Evolutionary conservation across 2,329 filamentous ascomycete species (phyloP).

Genomic region (Aspergillus neoniger): DNA sequence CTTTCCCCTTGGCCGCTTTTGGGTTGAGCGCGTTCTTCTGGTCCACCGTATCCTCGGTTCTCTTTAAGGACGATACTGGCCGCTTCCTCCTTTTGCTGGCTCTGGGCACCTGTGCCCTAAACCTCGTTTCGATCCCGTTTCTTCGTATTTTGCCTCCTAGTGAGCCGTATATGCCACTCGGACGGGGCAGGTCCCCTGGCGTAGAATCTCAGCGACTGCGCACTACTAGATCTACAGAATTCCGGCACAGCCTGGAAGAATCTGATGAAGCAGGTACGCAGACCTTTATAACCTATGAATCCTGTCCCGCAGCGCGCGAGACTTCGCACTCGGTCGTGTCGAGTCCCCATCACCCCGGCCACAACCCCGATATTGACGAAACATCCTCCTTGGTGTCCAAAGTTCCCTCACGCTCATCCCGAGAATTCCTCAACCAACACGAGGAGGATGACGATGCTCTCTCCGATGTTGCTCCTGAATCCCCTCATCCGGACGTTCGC

Average conservation of each 20-base stretch:
- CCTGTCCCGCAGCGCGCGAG: slow-evolving; percentile 27
- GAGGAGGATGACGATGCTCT: slow-evolving; percentile 40
- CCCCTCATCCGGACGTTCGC: slow-evolving; percentile 86
- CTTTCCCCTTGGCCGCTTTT: slow-evolving; percentile 89
- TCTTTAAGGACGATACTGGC: slow-evolving; percentile 81
- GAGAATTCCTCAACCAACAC: slow-evolving; percentile 46
- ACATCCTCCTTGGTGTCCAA: slow-evolving; percentile 77
- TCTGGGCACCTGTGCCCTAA: slow-evolving; percentile 74
- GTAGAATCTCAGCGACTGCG: slow-evolving; percentile 36
- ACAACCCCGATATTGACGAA: slow-evolving; percentile 62
- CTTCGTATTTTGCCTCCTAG: slow-evolving; percentile 69
- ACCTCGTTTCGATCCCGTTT: slow-evolving; percentile 80
- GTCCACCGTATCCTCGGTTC: slow-evolving; percentile 72
- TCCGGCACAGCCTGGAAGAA: slow-evolving; percentile 25
- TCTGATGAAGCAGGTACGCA: slow-evolving; percentile 42
- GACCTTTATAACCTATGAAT: slow-evolving; percentile 34
- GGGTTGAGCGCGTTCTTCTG: slow-evolving; percentile 97
- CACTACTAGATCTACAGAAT: slow-evolving; percentile 34
- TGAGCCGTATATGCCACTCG: slow-evolving; percentile 47
- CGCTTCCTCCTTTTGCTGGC: slow-evolving; percentile 79
- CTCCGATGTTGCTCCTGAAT: slow-evolving; percentile 68
- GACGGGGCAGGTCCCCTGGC: slow-evolving; percentile 31
- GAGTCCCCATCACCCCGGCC: slow-evolving; percentile 24
- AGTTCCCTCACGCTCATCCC: slow-evolving; percentile 55
- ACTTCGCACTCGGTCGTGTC: slow-evolving; percentile 35